A percentile compares a stretch with the other conserved stretches of the same genome.
Conservation (phyloP, 2,329 filamentous ascomycete genomes). For the Neofusicoccum parvum region DNA sequence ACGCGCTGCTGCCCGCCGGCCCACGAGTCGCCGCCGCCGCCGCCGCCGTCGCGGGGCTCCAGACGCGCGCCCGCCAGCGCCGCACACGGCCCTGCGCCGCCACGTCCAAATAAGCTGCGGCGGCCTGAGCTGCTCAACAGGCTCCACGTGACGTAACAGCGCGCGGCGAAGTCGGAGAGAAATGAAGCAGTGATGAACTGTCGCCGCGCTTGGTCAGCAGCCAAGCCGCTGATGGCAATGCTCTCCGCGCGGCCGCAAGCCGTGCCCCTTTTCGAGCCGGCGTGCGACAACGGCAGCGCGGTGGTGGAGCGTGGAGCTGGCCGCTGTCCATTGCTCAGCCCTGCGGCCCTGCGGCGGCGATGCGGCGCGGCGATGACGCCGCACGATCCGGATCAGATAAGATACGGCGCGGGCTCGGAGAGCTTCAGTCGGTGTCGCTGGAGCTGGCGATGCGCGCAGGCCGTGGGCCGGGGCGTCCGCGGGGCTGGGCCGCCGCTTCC, state of each 20-base stretch:
- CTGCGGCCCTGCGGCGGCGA: background rate
- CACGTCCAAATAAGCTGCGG: conserved; percentile 2
- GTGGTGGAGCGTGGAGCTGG: background rate
- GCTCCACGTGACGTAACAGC: conserved; percentile 10
- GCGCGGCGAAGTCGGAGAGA: conserved; percentile 12
- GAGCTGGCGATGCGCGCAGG: no score
- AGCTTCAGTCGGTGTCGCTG: no score
- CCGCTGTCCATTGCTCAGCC: background rate
- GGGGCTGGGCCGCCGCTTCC: background rate
- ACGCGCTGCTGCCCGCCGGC: background rate
- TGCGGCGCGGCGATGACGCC: background rate
- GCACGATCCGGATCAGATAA: background rate
- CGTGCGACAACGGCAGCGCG: background rate
- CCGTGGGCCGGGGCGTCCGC: no score
- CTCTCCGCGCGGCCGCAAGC: background rate
- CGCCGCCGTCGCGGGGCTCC: conserved; percentile 1
- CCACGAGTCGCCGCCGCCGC: background rate
- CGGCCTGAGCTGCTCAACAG: background rate
- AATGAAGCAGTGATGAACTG: conserved; percentile 5
- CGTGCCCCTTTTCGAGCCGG: background rate
- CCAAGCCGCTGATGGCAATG: background rate
- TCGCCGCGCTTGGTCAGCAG: background rate
- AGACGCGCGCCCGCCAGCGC: background rate
- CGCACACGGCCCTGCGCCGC: background rate
- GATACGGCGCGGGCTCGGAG: background rate